Evolutionary conservation across 345 rosid species (phyloP).

Genomic region (Melaleuca alternifolia): DNA sequence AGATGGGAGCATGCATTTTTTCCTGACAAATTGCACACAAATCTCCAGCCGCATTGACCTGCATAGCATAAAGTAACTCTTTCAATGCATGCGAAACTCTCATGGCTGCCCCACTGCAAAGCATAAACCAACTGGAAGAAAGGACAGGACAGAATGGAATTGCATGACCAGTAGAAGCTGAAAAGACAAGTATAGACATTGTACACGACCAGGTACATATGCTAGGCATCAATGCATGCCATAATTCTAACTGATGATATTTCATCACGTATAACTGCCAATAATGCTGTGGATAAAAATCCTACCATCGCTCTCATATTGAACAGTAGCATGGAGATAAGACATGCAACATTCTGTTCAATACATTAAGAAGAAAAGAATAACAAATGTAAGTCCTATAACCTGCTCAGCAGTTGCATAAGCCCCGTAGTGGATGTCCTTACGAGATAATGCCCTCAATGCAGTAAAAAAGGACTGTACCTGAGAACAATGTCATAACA

Average conservation of each 20-base stretch:
- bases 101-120: not conserved
- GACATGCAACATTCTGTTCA: not conserved
- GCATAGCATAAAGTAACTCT: constrained; percentile 7
- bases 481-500: constrained; percentile 21
- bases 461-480: constrained; percentile 89
- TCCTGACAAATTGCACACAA: constrained; percentile 97
- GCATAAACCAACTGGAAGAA: not conserved
- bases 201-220: not conserved
- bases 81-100: not conserved
- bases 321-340: not conserved
- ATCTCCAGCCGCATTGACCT: constrained; percentile 96
- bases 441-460: constrained; percentile 78
- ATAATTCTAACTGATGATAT: not conserved
- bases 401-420: constrained; percentile 98
- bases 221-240: not conserved
- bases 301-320: not conserved
- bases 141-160: not conserved
- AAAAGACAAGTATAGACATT: not conserved
- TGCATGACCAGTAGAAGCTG: not conserved
- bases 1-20: constrained; percentile 94
- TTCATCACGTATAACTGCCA: not conserved
- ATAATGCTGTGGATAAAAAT: not conserved
- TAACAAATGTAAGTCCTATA: constrained; percentile 2
- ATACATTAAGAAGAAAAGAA: not conserved
- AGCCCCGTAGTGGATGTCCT: constrained; percentile 95